Percentiles rank a stretch among this genome's conserved stretches.
Evolutionary conservation across 2,329 filamentous ascomycete genomes (phyloP).

Genomic region (Trichocomaceae sp.): DNA sequence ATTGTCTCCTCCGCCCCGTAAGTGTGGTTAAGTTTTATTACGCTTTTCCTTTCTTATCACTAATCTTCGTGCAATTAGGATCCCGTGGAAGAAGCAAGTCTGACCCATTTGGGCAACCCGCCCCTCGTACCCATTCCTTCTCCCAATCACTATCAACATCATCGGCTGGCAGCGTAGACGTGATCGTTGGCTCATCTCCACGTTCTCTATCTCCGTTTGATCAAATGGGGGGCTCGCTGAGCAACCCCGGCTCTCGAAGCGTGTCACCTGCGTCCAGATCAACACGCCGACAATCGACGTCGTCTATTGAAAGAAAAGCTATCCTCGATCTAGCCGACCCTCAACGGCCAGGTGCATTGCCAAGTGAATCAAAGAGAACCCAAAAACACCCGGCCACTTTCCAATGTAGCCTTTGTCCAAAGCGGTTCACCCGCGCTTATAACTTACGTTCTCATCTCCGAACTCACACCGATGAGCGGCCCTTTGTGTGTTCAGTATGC

Average conservation of each 20-base stretch:
- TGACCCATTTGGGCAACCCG: slow-evolving; percentile 46
- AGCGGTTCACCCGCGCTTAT: slow-evolving; percentile 92
- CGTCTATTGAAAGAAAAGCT: slow-evolving; percentile 57
- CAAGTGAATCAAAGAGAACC: slow-evolving; percentile 65
- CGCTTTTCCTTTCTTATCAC: not conserved
- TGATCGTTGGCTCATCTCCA: slow-evolving; percentile 25
- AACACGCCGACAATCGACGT: slow-evolving; percentile 40
- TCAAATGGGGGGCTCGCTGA: slow-evolving; percentile 20
- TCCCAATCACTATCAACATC: slow-evolving; percentile 31
- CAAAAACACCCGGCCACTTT: slow-evolving; percentile 98
- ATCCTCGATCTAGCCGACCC: slow-evolving; percentile 90
- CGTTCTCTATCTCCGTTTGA: slow-evolving; percentile 42
- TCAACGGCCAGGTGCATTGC: slow-evolving; percentile 62
- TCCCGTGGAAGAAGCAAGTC: slow-evolving; percentile 56
- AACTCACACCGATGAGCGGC: slow-evolving; percentile 93
- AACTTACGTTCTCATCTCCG: slow-evolving; percentile 91
- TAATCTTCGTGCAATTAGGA: slow-evolving; percentile 29
- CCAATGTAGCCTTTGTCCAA: slow-evolving; percentile 87
- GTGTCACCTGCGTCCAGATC: slow-evolving; percentile 36
- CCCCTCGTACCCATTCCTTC: slow-evolving; percentile 33
- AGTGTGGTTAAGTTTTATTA: slow-evolving; percentile 16
- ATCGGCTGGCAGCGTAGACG: slow-evolving; percentile 28
- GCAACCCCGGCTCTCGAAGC: slow-evolving; percentile 39
- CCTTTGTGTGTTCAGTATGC: slow-evolving; percentile 94
- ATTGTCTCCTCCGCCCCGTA: slow-evolving; percentile 66